Evolutionary conservation across 805 yeast genomes (phyloP).

Genomic region (Cyberlindnera xishuangbannaensis): DNA sequence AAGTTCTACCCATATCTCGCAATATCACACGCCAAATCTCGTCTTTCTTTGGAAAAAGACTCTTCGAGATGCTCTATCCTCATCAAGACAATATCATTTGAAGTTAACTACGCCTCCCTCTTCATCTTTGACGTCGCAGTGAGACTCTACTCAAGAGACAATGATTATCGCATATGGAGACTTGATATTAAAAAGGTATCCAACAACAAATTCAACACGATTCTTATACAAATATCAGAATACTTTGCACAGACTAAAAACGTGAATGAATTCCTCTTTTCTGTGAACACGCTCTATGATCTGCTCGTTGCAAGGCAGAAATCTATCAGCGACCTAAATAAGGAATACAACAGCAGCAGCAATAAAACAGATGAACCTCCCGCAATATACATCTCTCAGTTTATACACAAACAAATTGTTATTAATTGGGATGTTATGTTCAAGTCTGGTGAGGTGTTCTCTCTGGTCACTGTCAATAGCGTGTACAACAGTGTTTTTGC

Average conservation of each 20-base stretch:
- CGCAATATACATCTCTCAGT: constrained; percentile 1
- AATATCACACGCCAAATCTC: constrained; percentile 12
- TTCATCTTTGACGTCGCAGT: constrained; percentile 15
- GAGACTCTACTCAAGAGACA: constrained; percentile 8
- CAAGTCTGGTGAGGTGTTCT: constrained; percentile 6
- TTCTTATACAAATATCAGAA: constrained; percentile 7
- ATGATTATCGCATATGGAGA: constrained; percentile 11
- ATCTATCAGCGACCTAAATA: constrained; percentile 6
- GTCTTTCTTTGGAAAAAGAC: constrained; percentile 13
- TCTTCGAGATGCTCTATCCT: constrained; percentile 6
- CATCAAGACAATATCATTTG: constrained; percentile 18
- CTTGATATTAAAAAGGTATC: constrained; percentile 13
- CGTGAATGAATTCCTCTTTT: constrained; percentile 18
- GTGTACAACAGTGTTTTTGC: constrained; percentile 10
- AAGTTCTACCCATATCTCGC: constrained; percentile 21
- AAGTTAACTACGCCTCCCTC: constrained; percentile 6
- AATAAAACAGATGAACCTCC: background rate
- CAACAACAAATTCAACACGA: constrained; percentile 20
- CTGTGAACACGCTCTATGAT: constrained; percentile 16
- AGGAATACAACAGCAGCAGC: constrained; percentile 3
- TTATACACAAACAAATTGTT: constrained; percentile 2
- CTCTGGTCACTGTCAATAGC: constrained; percentile 10
- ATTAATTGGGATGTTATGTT: constrained; percentile 15
- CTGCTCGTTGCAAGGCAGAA: constrained; percentile 10
- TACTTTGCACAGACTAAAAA: constrained; percentile 12